Evolutionary conservation across 179 eudicot genomes (phyloP).

Genomic region (Corrigiola litoralis): DNA sequence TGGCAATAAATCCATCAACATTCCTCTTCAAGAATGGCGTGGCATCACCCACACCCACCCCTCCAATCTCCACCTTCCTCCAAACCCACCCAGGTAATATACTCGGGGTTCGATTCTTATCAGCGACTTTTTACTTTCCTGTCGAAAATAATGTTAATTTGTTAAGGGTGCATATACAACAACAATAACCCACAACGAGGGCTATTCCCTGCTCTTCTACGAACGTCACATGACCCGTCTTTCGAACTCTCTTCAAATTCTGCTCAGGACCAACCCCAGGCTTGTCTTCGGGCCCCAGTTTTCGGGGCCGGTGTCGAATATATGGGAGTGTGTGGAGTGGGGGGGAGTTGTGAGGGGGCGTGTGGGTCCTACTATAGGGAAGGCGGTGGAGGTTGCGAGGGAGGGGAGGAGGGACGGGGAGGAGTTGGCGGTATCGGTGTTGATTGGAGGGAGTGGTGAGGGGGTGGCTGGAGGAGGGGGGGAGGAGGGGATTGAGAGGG

Average conservation of each 20-base stretch:
- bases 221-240: conserved; percentile 68
- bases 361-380: conserved; percentile 38
- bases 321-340: conserved; percentile 33
- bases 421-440: conserved; percentile 67
- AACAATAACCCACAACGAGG: conserved; percentile 71
- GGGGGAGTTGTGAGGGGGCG: conserved; percentile 35
- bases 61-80: conserved; percentile 62
- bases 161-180: conserved; percentile 88
- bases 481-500: conserved; percentile 34
- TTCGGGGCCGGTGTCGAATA: conserved; percentile 5
- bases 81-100: conserved; percentile 62
- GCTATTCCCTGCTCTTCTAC: conserved; percentile 59
- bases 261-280: conserved; percentile 41
- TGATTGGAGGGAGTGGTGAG: conserved; percentile 62
- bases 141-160: no score
- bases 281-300: conserved; percentile 38
- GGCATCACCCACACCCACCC: conserved; percentile 34
- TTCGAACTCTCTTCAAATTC: conserved; percentile 52
- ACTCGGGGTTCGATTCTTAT: no score
- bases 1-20: conserved; percentile 28
- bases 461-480: conserved; percentile 25
- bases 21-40: conserved; percentile 62
- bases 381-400: conserved; percentile 40
- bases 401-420: conserved; percentile 40
- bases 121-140: no score